Conservation (phyloP, 2,329 filamentous ascomycete genomes). For the Dactylonectria macrodidyma region DNA sequence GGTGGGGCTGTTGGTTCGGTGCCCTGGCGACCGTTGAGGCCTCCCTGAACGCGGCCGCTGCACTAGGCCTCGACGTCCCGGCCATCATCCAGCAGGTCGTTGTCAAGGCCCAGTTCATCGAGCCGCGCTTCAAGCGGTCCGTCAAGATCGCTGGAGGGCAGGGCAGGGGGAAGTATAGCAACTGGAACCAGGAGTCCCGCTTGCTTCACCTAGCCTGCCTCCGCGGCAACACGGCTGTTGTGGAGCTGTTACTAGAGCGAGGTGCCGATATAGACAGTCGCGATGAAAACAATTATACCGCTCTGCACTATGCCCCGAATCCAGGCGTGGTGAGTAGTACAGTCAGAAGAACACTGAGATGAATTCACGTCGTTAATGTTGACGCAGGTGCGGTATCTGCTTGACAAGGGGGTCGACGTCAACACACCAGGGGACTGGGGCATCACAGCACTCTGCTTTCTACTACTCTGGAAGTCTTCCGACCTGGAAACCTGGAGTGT, state of each 20-base stretch:
- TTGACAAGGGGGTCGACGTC: constrained; percentile 3
- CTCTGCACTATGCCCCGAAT: constrained; percentile 36
- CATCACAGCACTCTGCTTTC: constrained; percentile 34
- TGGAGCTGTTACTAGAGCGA: constrained; percentile 21
- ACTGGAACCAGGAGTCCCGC: constrained; percentile 24
- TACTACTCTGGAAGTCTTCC: constrained; percentile 26
- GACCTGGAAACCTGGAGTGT: constrained; percentile 11
- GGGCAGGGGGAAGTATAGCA: constrained; percentile 2
- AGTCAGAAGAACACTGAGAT: not conserved
- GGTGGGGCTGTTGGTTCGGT: constrained; percentile 40
- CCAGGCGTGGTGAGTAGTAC: constrained; percentile 35
- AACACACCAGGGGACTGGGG: constrained; percentile 17
- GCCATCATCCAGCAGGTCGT: constrained; percentile 28
- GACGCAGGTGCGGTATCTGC: not conserved
- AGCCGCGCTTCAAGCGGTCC: not conserved
- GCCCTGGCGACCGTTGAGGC: constrained; percentile 25
- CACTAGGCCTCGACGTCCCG: constrained; percentile 8
- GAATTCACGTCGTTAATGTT: not conserved
- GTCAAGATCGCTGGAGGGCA: no score
- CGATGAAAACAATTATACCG: constrained; percentile 20
- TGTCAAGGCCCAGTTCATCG: constrained; percentile 22
- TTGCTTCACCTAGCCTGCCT: constrained; percentile 39
- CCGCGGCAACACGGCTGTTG: constrained; percentile 38
- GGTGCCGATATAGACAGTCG: constrained; percentile 23
- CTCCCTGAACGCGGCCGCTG: constrained; percentile 26